phyloP scores from a whole-genome alignment of 164 flowering plant genomes.

The Chimonanthus praecox region DNA sequence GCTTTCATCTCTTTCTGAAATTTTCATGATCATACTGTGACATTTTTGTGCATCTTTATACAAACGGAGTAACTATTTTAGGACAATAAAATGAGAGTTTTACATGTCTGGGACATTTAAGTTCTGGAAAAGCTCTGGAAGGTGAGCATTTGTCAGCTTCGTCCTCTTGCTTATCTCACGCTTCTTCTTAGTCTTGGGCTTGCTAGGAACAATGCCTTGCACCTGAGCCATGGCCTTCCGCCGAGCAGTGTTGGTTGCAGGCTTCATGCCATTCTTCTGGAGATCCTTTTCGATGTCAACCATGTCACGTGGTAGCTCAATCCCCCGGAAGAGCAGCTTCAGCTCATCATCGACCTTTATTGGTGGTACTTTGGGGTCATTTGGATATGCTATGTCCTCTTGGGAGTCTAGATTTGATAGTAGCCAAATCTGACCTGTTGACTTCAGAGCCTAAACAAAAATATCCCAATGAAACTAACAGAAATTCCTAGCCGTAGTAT shows the following conservation, averaged over 20 bases:
- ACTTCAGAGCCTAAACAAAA: constrained; percentile 32
- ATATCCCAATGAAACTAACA: background rate
- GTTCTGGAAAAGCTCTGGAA: constrained; percentile 39
- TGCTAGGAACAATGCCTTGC: constrained; percentile 28
- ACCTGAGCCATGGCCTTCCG: constrained; percentile 46
- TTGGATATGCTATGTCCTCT: constrained; percentile 51
- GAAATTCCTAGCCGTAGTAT: background rate
- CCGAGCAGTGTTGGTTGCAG: constrained; percentile 48
- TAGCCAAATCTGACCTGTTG: constrained; percentile 41
- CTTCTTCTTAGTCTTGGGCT: constrained; percentile 41
- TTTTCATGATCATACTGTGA: too few species aligned
- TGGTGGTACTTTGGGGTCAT: constrained; percentile 31
- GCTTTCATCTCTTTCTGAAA: too few species aligned
- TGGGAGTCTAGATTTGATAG: constrained; percentile 49
- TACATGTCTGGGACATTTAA: constrained; percentile 14
- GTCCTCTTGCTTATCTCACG: constrained; percentile 42
- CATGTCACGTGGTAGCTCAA: constrained; percentile 53
- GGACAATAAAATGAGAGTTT: background rate
- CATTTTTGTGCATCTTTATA: too few species aligned
- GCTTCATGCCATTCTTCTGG: constrained; percentile 54
- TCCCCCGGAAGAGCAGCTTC: constrained; percentile 34
- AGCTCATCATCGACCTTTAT: constrained; percentile 51
- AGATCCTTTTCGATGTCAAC: constrained; percentile 53
- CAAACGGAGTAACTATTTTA: too few species aligned
- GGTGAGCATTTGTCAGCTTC: constrained; percentile 44